Evolutionary conservation across 148 eudicot species (phyloP).

Genomic region (Euryodendron excelsum): DNA sequence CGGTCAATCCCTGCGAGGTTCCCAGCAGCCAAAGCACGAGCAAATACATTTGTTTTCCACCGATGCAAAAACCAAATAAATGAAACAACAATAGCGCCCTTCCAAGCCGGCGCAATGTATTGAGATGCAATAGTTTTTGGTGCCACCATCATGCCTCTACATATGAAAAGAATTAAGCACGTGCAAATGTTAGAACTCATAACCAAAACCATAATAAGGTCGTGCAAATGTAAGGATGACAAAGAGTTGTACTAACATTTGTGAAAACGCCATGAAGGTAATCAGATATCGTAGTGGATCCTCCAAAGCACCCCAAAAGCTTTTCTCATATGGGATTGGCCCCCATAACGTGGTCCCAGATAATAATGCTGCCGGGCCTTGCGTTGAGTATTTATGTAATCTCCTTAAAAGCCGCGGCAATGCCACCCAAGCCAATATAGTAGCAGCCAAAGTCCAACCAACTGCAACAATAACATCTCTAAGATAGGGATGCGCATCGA

Average conservation of each 20-base stretch:
- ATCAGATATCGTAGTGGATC: constrained; percentile 67
- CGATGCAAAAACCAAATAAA: constrained; percentile 87
- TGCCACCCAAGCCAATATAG: constrained; percentile 75
- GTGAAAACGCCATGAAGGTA: constrained; percentile 78
- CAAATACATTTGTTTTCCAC: constrained; percentile 78
- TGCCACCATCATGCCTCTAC: constrained; percentile 75
- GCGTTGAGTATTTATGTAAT: constrained; percentile 63
- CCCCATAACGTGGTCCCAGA: constrained; percentile 51
- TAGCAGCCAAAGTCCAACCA: constrained; percentile 63
- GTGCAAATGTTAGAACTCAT: neutral
- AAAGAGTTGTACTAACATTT: constrained; percentile 54
- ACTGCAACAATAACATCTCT: constrained; percentile 79
- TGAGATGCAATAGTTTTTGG: constrained; percentile 66
- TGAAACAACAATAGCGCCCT: constrained; percentile 71
- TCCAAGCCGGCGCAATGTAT: constrained; percentile 67
- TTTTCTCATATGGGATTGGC: constrained; percentile 82
- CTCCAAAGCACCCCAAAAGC: constrained; percentile 91
- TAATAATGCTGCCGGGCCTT: constrained; percentile 66
- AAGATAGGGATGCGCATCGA: constrained; percentile 79
- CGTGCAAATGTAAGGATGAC: constrained; percentile 4
- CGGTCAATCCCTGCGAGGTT: constrained; percentile 43
- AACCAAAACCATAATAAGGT: neutral
- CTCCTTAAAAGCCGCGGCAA: constrained; percentile 76
- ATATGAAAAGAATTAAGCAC: neutral
- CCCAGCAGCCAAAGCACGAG: constrained; percentile 55